Percentiles rank a stretch among this genome's conserved stretches.
Evolutionary conservation across 1,139 yeast genomes (phyloP).

Genomic region (Candida mesenterica): DNA sequence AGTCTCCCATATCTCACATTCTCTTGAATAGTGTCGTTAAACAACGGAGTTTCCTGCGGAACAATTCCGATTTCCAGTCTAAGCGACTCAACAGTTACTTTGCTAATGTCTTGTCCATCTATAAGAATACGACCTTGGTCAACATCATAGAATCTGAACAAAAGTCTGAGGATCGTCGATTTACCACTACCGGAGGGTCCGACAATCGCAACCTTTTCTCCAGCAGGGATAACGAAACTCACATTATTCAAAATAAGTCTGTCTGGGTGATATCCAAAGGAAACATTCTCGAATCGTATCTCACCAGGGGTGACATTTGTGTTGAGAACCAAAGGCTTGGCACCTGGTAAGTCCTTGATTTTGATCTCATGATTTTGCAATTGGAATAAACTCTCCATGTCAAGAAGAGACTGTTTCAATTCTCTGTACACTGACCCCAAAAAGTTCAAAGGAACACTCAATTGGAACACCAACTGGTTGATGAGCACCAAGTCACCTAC

Average conservation of each 20-base stretch:
- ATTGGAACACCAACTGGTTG: conserved; percentile 92
- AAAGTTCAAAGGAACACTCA: conserved; percentile 91
- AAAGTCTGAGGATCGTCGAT: conserved; percentile 79
- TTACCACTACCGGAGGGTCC: conserved; percentile 97
- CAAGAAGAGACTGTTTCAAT: conserved; percentile 84
- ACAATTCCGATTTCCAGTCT: conserved; percentile 83
- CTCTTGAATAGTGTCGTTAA: conserved; percentile 85
- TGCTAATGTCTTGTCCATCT: conserved; percentile 86
- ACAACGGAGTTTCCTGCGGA: conserved; percentile 96
- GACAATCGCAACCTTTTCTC: conserved; percentile 86
- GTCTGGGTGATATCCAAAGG: conserved; percentile 88
- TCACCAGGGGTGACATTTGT: conserved; percentile 53
- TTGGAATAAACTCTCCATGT: conserved; percentile 88
- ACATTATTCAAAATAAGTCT: conserved; percentile 84
- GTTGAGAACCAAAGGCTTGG: conserved; percentile 55
- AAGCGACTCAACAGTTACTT: conserved; percentile 72
- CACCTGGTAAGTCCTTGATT: conserved; percentile 60
- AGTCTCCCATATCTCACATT: conserved; percentile 86
- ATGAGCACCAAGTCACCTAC: conserved; percentile 97
- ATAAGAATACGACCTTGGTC: conserved; percentile 72
- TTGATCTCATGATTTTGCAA: conserved; percentile 72
- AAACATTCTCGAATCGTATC: conserved; percentile 83
- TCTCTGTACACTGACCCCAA: conserved; percentile 95
- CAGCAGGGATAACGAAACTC: conserved; percentile 84
- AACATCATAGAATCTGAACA: conserved; percentile 85